phyloP scores from a whole-genome alignment of 345 rosid species.

The Kernera saxatilis region DNA sequence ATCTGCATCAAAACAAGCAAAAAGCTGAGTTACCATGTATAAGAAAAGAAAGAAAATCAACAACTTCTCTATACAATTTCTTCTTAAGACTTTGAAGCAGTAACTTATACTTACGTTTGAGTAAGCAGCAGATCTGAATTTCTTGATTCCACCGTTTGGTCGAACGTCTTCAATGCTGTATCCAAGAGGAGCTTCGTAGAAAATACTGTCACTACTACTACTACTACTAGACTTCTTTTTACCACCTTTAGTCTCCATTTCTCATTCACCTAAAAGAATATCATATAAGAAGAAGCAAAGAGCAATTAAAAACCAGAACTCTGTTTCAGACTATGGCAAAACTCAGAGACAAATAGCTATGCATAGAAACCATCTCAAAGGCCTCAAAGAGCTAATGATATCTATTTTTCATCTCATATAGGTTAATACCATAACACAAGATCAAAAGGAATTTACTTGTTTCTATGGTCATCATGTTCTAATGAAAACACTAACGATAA shows the following conservation, averaged over 20 bases:
- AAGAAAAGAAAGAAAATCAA: background rate
- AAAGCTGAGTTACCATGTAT: background rate
- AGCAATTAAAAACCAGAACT: background rate
- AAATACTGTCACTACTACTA: slow-evolving; percentile 34
- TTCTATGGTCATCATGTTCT: too few relatives aligned
- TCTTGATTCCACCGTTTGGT: slow-evolving; percentile 87
- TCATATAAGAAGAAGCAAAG: background rate
- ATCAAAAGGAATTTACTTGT: too few relatives aligned
- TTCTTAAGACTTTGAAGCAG: background rate
- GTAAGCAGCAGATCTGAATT: slow-evolving; percentile 91
- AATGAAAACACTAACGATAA: too few relatives aligned
- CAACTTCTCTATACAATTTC: background rate
- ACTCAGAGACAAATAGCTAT: background rate
- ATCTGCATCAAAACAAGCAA: slow-evolving; percentile 38
- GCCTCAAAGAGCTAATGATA: background rate
- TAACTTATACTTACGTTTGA: slow-evolving; percentile 56
- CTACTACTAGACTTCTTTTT: slow-evolving; percentile 52
- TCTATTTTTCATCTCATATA: too few relatives aligned
- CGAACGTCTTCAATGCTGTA: slow-evolving; percentile 91
- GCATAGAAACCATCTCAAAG: background rate
- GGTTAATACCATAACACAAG: too few relatives aligned
- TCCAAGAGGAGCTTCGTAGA: slow-evolving; percentile 91
- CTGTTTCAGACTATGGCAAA: background rate
- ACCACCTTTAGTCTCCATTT: slow-evolving; percentile 90
- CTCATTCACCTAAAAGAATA: slow-evolving; percentile 42